Evolutionary conservation across 2,329 filamentous ascomycete genomes (phyloP).

Genomic region (Sclerotinia minor): DNA sequence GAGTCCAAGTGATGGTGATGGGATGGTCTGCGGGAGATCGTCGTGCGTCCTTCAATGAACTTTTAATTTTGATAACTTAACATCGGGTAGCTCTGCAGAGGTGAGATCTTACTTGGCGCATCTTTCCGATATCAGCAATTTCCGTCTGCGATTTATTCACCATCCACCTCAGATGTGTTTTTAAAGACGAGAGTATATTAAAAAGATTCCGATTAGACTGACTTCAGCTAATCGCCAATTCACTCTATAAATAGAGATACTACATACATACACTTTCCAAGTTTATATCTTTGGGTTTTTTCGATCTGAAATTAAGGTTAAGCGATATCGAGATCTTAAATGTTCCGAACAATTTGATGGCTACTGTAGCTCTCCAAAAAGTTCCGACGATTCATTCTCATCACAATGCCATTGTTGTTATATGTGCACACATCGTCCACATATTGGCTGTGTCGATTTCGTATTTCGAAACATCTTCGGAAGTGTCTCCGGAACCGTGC

Average conservation of each 20-base stretch:
- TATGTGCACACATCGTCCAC: no score
- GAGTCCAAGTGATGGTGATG: background rate
- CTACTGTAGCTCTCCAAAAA: background rate
- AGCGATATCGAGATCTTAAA: background rate
- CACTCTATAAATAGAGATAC: no score
- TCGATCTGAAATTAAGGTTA: background rate
- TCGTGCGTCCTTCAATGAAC: background rate
- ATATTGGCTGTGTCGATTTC: no score
- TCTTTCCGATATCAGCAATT: background rate
- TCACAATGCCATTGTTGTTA: background rate
- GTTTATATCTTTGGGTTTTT: background rate
- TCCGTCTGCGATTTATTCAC: background rate
- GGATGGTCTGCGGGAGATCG: conserved; percentile 1
- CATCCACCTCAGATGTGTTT: no score
- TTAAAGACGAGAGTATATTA: background rate
- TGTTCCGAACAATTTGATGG: background rate
- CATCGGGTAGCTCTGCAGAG: background rate
- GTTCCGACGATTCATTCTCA: background rate
- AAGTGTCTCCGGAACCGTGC: background rate
- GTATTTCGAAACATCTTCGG: background rate
- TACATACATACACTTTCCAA: no score
- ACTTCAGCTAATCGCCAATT: no score
- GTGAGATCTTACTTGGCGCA: background rate
- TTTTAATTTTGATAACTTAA: background rate
- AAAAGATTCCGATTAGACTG: no score